phyloP scores from a whole-genome alignment of 2,329 filamentous ascomycete species.

The Fusarium pseudoanthophilum region DNA sequence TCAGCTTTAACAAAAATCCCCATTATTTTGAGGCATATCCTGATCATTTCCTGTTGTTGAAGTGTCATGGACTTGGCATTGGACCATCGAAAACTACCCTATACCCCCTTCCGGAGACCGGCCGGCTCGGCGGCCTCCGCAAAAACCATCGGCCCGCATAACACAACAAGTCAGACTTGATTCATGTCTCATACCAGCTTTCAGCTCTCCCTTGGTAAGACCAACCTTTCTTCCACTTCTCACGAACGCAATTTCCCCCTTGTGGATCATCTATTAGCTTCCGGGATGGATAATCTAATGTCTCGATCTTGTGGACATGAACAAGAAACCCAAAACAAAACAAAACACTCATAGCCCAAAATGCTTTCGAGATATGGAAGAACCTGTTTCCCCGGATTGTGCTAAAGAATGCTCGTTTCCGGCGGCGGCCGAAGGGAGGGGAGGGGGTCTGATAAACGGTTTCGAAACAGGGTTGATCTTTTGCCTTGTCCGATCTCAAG shows the following conservation, averaged over 20 bases:
- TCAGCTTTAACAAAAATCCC: not conserved
- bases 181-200: slow-evolving; percentile 25
- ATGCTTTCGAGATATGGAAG: slow-evolving; percentile 2
- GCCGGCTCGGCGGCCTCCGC: not conserved
- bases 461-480: slow-evolving; percentile 2
- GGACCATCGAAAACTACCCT: not conserved
- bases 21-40: not conserved
- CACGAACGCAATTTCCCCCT: slow-evolving; percentile 11
- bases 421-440: not conserved
- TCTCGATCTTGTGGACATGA: slow-evolving; percentile 1
- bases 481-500: not conserved
- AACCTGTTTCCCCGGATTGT: slow-evolving; percentile 5
- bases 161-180: not conserved
- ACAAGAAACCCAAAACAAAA: not conserved
- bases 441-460: not conserved
- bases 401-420: slow-evolving; percentile 19
- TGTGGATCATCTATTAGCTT: not conserved
- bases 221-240: slow-evolving; percentile 1
- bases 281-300: not conserved
- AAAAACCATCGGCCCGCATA: slow-evolving; percentile 23
- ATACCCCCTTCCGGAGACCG: not conserved
- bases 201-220: slow-evolving; percentile 33
- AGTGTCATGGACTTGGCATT: not conserved
- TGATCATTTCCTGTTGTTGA: not conserved
- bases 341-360: not conserved